Evolutionary conservation across 2,329 filamentous ascomycete genomes (phyloP).

Genomic region (Chaetomiaceae sp.): DNA sequence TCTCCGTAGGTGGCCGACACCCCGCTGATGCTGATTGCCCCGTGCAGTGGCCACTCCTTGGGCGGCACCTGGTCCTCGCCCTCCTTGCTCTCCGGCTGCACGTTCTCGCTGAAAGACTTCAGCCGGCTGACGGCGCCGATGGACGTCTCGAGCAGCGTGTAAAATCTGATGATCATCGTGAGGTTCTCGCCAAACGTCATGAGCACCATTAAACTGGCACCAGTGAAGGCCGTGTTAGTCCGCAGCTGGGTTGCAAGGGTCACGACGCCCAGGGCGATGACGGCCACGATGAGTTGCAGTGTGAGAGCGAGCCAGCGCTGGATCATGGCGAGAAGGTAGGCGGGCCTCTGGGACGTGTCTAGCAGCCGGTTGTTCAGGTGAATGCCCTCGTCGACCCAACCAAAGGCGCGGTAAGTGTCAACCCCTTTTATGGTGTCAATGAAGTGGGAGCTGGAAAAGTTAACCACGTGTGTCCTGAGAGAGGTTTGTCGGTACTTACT

Average conservation of each 20-base stretch:
- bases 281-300: slow-evolving; percentile 46
- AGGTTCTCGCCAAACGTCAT: slow-evolving; percentile 35
- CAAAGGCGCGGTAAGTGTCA: slow-evolving; percentile 53
- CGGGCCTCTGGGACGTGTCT: slow-evolving; percentile 52
- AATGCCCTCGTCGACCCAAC: slow-evolving; percentile 45
- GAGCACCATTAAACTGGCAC: slow-evolving; percentile 37
- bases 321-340: slow-evolving; percentile 53
- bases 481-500: slow-evolving; percentile 33
- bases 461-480: not conserved
- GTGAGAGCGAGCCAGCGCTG: slow-evolving; percentile 54
- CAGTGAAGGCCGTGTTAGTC: slow-evolving; percentile 36
- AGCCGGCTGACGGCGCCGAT: slow-evolving; percentile 37
- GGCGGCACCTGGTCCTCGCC: slow-evolving; percentile 29
- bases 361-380: slow-evolving; percentile 44
- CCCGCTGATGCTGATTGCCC: slow-evolving; percentile 25
- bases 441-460: slow-evolving; percentile 41
- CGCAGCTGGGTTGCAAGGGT: slow-evolving; percentile 43
- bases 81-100: slow-evolving; percentile 26
- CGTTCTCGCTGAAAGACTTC: slow-evolving; percentile 30
- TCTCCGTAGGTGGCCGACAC: slow-evolving; percentile 28
- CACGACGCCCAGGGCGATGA: slow-evolving; percentile 45
- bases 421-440: slow-evolving; percentile 53
- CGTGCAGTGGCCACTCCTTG: slow-evolving; percentile 26
- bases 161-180: slow-evolving; percentile 30
- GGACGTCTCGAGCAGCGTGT: slow-evolving; percentile 33